Percentiles rank a stretch among this genome's conserved stretches.
phyloP scores from a whole-genome alignment of 2,329 filamentous ascomycete species.

The Claviceps maximensis region DNA sequence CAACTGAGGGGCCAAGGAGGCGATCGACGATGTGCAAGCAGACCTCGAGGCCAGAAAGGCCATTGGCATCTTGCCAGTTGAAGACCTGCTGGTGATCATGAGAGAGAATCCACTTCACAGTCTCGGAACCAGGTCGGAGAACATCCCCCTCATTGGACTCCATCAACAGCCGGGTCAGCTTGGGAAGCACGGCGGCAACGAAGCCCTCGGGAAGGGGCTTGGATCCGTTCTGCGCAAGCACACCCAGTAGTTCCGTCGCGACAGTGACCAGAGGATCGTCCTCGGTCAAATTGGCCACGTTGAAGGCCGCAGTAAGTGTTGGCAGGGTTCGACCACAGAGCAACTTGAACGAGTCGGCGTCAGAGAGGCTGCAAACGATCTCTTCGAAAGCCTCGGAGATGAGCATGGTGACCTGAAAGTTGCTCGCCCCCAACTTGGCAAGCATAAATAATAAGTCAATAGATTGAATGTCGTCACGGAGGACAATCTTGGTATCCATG shows the following conservation, averaged over 20 bases:
- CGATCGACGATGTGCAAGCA: conserved; percentile 87
- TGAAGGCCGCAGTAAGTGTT: conserved; percentile 76
- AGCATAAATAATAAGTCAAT: conserved; percentile 78
- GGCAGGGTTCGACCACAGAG: conserved; percentile 81
- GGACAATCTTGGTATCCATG: conserved; percentile 61
- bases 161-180: conserved; percentile 70
- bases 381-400: conserved; percentile 88
- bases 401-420: conserved; percentile 81
- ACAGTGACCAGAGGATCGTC: conserved; percentile 78
- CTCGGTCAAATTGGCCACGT: conserved; percentile 72
- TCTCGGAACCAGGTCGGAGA: conserved; percentile 71
- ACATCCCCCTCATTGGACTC: conserved; percentile 78
- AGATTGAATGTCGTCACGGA: conserved; percentile 59
- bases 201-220: conserved; percentile 81
- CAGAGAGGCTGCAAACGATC: conserved; percentile 56
- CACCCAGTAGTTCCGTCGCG: conserved; percentile 70
- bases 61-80: conserved; percentile 66
- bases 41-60: conserved; percentile 75
- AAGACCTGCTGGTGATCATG: conserved; percentile 88
- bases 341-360: conserved; percentile 56
- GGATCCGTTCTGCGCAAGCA: conserved; percentile 68
- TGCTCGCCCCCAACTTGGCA: conserved; percentile 74
- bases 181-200: conserved; percentile 73
- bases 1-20: conserved; percentile 68
- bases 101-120: conserved; percentile 76